These are phyloP conservation scores for Pseudohalonectria lignicola DNA, from an alignment of 2,329 filamentous ascomycete genomes.

Conservation along the genomic window DNA sequence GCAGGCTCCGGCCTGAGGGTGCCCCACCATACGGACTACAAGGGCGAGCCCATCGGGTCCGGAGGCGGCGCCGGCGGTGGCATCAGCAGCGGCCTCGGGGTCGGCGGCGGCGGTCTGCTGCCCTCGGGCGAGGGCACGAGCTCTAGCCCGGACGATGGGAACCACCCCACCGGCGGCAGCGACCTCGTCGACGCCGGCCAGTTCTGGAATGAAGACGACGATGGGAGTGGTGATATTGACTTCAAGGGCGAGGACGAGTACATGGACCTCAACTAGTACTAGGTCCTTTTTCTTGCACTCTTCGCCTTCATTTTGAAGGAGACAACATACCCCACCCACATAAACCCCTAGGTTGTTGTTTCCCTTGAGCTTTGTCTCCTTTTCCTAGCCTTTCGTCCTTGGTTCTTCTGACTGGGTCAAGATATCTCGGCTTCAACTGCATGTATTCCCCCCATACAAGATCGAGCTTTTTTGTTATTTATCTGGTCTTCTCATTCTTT, in stretches of 20 bases:
- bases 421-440: no score
- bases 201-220: slow-evolving; percentile 62
- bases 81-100: slow-evolving; percentile 9
- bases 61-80: slow-evolving; percentile 24
- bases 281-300: slow-evolving; percentile 4
- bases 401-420: no score
- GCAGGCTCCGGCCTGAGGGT: slow-evolving; percentile 81
- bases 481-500: no score
- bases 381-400: no score
- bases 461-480: no score
- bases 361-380: no score
- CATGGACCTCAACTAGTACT: slow-evolving; percentile 23
- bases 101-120: slow-evolving; percentile 2
- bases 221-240: slow-evolving; percentile 59
- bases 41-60: slow-evolving; percentile 62
- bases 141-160: slow-evolving; percentile 21
- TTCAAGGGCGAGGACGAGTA: slow-evolving; percentile 96
- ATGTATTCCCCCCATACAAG: no score
- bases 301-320: no score
- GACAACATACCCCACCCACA: no score
- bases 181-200: slow-evolving; percentile 40
- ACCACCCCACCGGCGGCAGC: slow-evolving; percentile 21
- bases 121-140: no score
- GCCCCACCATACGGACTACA: slow-evolving; percentile 84
- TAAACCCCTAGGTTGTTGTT: no score